Percentiles rank a stretch among this genome's conserved stretches.
These are phyloP conservation scores for sorghum (Sorghum bicolor) DNA, from an alignment of 176 grass and related monocot species.

Conservation along the genomic window Sorghum_bicolor_NCBIv3 NC_012873.2:53658501-53659000, in stretches of 20 bases:
- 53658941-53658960: constrained; percentile 48
- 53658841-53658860: constrained; percentile 37
- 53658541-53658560: neutral
- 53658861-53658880: constrained; percentile 59
- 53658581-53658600: neutral
- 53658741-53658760: constrained; percentile 46
- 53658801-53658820: constrained; percentile 21
- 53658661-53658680: constrained; percentile 3
- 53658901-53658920: neutral
- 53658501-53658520: neutral
- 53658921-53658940: constrained; percentile 24
- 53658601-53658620: neutral
- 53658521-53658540: neutral
- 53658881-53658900: neutral
- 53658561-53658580: constrained; percentile 5
- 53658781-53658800: constrained; percentile 39
- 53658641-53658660: constrained; percentile 1
- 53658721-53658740: constrained; percentile 65
- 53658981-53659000: constrained; percentile 26
- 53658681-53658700: neutral
- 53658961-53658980: neutral
- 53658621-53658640: neutral
- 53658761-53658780: constrained; percentile 44
- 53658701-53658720: constrained; percentile 49
- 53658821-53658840: constrained; percentile 35